Percentiles rank a stretch among this genome's conserved stretches.
Conservation (phyloP, 2,329 filamentous ascomycete genomes). For the Trichoderma atroviride region DNA sequence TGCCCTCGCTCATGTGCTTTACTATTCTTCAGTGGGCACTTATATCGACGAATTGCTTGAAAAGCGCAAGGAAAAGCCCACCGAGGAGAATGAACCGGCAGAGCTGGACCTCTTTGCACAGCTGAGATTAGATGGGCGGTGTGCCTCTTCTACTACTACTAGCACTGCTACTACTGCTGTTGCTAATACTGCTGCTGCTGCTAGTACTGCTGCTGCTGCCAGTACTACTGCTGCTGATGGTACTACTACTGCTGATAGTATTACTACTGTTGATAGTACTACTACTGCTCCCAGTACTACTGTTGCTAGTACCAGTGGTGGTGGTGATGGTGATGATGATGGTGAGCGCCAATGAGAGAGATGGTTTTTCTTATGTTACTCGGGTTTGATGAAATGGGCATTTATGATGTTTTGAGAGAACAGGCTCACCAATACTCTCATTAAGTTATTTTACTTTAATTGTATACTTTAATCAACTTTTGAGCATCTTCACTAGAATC, state of each 20-base stretch:
- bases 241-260: too few relatives aligned
- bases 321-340: too few relatives aligned
- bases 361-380: neutral
- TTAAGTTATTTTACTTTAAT: neutral
- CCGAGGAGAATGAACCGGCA: constrained; percentile 19
- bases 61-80: constrained; percentile 1
- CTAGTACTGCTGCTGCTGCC: too few relatives aligned
- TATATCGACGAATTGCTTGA: constrained; percentile 39
- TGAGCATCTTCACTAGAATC: neutral
- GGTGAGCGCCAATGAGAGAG: neutral
- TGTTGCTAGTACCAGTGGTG: too few relatives aligned
- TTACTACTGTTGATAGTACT: too few relatives aligned
- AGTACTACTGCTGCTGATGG: too few relatives aligned
- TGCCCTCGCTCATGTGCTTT: constrained; percentile 40
- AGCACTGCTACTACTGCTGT: too few relatives aligned
- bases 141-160: too few relatives aligned
- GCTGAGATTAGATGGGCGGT: neutral
- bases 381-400: neutral
- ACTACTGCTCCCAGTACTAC: too few relatives aligned
- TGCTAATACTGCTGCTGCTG: too few relatives aligned
- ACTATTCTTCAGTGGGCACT: constrained; percentile 37
- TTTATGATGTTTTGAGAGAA: neutral
- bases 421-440: neutral
- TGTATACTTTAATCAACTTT: neutral
- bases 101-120: neutral